Evolutionary conservation across 108 stramenopile genomes (phyloP), one percentile per base, ranked within the genome.

Genomic region (Parmales sp.): DNA sequence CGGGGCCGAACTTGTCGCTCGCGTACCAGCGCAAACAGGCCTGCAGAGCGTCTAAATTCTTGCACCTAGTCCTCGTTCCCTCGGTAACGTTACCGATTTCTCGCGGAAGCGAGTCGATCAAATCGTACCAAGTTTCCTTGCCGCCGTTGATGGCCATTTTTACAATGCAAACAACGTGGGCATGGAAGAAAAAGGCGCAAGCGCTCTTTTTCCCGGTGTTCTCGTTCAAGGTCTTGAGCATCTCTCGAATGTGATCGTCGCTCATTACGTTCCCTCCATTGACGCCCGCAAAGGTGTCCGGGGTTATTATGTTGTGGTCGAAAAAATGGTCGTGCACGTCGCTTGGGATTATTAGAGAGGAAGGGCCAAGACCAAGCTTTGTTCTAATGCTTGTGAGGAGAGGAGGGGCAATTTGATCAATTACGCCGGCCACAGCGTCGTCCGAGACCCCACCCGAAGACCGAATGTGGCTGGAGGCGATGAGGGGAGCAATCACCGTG

Each of bases 251-350:
- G 72, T 92, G 91, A 0, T 69, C 67, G 0, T 67, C 36, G 64
- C 88, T 73, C 46, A 88, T 46, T 25, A 92, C 83, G 66, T 90
- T 86, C 4, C 91, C 91, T 19, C 91, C 91, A 28, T 80, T 79
- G 23, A 80, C 89, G 45, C 91, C 91, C 8, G 85, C 88, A 78
- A 92, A 92, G 63, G 78, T 82, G 64, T 89, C 78, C 69, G 90
- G 91, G 25, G 72, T 72, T 54, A 92, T 73, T 8, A 92, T 70
- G 39, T 86, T 78, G 39, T 82, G 68, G 80, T 92, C 91, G 0
- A 92, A 89, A 50, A 92, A 69, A 70, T 89, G 83, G 74, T 92
- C 91, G 75, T 92, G 91, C 29, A 92, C 91, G 76, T 92, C 91
- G 26, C 82, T 83, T 6, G 91, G 91, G 69, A 92, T 86, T 25